A percentile compares a stretch with the other conserved stretches of the same genome.
phyloP scores from a whole-genome alignment of 257 asterid species.

The Cynanchum wilfordii region DNA sequence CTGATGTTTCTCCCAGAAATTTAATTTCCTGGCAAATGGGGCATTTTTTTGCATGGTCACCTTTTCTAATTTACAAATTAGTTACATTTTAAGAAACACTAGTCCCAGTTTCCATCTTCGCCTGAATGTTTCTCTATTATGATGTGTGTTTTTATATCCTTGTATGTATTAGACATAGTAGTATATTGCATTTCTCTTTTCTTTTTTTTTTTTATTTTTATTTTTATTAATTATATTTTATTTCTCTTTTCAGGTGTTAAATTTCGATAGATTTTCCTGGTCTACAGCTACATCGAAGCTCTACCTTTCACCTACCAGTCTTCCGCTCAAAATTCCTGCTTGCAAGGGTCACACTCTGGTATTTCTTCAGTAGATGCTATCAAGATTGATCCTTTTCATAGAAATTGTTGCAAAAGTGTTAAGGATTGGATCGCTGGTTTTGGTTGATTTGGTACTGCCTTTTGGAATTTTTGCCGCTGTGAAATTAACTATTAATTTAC shows the following conservation, averaged over 20 bases:
- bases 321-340: conserved; percentile 88
- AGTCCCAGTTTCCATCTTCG: background rate
- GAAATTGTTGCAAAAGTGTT: background rate
- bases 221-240: background rate
- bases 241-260: conserved; percentile 55
- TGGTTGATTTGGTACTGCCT: background rate
- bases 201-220: background rate
- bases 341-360: conserved; percentile 99
- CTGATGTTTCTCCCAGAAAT: background rate
- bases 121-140: background rate
- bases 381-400: background rate
- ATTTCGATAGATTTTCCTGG: conserved; percentile 86
- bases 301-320: conserved; percentile 82
- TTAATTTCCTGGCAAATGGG: background rate
- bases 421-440: background rate
- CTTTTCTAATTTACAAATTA: background rate
- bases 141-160: background rate
- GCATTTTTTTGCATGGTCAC: background rate
- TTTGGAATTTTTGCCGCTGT: background rate
- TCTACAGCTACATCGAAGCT: conserved; percentile 77
- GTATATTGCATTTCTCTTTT: conserved; percentile 10
- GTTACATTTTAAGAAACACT: background rate
- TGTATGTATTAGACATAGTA: background rate
- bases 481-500: background rate
- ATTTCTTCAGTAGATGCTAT: conserved; percentile 2